A percentile compares a stretch with the other conserved stretches of the same genome.
Conservation (phyloP, 75 land plant genomes). For the Cunninghamia lanceolata region DNA sequence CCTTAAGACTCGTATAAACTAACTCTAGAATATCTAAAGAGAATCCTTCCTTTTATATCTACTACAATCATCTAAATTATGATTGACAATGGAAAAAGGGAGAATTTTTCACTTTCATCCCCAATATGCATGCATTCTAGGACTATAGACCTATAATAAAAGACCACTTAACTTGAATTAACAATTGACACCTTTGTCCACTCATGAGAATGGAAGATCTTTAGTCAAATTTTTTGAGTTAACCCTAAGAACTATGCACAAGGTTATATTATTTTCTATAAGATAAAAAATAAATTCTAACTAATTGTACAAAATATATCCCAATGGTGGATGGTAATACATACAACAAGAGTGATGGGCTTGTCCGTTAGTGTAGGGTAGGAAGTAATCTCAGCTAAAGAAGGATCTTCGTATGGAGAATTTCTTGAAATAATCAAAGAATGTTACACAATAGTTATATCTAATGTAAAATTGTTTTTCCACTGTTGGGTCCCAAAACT, state of each 20-base stretch:
- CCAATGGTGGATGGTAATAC: neutral
- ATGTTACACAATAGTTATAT: neutral
- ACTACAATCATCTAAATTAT: too few species aligned
- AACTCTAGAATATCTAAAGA: too few species aligned
- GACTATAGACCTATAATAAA: too few species aligned
- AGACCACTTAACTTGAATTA: too few species aligned
- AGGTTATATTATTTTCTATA: neutral
- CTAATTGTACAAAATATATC: neutral
- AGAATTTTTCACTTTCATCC: too few species aligned
- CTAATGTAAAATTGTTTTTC: neutral
- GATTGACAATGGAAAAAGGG: too few species aligned
- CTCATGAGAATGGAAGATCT: too few species aligned
- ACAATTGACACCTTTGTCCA: too few species aligned
- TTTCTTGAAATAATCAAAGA: neutral
- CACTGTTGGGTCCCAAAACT: too few species aligned
- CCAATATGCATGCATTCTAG: too few species aligned
- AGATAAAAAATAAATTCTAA: neutral
- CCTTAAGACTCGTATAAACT: too few species aligned
- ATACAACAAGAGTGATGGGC: neutral
- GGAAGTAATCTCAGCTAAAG: neutral
- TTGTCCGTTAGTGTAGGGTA: neutral
- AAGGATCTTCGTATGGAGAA: neutral
- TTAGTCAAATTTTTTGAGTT: neutral
- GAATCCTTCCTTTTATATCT: too few species aligned
- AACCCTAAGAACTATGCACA: neutral